phyloP scores from a whole-genome alignment of 192 early-diverging fungal species.

The Podila epigama region DNA sequence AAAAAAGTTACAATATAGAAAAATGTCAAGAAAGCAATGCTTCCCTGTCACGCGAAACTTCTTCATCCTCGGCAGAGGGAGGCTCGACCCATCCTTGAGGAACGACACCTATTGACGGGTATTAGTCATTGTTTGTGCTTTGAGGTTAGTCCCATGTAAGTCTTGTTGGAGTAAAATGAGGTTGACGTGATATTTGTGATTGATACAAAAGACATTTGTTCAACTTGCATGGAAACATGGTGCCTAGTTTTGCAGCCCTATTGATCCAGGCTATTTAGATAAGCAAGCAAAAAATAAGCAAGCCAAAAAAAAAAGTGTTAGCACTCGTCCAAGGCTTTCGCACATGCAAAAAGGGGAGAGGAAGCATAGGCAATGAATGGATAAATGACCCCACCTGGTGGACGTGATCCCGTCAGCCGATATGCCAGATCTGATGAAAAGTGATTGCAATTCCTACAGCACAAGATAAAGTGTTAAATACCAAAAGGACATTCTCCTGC shows the following conservation, averaged over 20 bases:
- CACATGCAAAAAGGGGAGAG: no score
- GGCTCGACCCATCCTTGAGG: constrained; percentile 56
- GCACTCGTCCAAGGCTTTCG: no score
- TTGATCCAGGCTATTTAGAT: constrained; percentile 51
- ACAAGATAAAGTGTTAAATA: background rate
- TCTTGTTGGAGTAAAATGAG: no score
- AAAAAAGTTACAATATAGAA: no score
- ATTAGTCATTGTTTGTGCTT: no score
- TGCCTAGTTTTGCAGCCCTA: constrained; percentile 53
- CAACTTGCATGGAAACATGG: constrained; percentile 50
- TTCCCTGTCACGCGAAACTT: constrained; percentile 24
- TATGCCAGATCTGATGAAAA: constrained; percentile 47
- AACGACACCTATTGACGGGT: constrained; percentile 36
- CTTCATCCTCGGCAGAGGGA: constrained; percentile 40
- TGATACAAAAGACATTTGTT: no score
- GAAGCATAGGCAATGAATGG: no score
- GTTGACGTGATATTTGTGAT: no score
- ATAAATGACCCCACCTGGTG: constrained; percentile 25
- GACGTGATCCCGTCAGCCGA: constrained; percentile 36
- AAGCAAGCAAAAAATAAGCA: background rate
- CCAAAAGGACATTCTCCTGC: no score
- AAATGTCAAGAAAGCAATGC: constrained; percentile 26
- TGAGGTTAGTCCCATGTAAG: no score
- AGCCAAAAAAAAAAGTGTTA: background rate
- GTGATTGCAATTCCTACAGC: constrained; percentile 41